phyloP scores from a whole-genome alignment of 345 rosid genomes.

The Xanthoceras sorbifolium region DNA sequence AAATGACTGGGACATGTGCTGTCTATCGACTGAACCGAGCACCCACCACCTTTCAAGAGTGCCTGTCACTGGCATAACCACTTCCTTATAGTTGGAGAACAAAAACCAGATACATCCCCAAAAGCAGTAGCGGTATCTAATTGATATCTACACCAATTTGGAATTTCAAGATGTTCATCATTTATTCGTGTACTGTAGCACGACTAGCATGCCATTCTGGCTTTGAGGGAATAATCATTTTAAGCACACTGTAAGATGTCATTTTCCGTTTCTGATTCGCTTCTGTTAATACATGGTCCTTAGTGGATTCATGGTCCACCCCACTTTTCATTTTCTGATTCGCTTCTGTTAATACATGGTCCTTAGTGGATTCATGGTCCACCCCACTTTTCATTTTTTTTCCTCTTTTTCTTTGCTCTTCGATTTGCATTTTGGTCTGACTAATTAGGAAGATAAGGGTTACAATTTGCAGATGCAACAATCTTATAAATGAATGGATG shows the following conservation, averaged over 20 bases:
- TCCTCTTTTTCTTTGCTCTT: neutral
- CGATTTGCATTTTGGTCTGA: neutral
- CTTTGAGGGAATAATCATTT: neutral
- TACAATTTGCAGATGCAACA: neutral
- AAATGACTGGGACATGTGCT: no score
- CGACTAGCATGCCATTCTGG: slow-evolving; percentile 19
- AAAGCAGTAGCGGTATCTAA: neutral
- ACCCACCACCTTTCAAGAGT: slow-evolving; percentile 35
- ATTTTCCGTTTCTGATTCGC: neutral
- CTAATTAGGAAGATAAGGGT: neutral
- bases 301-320: slow-evolving; percentile 41
- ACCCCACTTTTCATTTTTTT: neutral
- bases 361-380: slow-evolving; percentile 41
- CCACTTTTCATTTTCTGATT: neutral
- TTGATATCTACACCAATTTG: neutral
- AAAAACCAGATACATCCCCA: slow-evolving; percentile 1
- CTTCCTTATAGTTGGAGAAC: slow-evolving; percentile 14
- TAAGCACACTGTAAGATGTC: neutral
- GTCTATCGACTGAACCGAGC: slow-evolving; percentile 9
- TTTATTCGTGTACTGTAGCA: slow-evolving; percentile 19
- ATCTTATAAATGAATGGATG: neutral
- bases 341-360: neutral
- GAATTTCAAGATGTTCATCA: slow-evolving; percentile 17
- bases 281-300: neutral
- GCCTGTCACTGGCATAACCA: slow-evolving; percentile 22